Base-by-base conservation (phyloP, 1,139 yeast species). In the Candida albicans region DNA sequence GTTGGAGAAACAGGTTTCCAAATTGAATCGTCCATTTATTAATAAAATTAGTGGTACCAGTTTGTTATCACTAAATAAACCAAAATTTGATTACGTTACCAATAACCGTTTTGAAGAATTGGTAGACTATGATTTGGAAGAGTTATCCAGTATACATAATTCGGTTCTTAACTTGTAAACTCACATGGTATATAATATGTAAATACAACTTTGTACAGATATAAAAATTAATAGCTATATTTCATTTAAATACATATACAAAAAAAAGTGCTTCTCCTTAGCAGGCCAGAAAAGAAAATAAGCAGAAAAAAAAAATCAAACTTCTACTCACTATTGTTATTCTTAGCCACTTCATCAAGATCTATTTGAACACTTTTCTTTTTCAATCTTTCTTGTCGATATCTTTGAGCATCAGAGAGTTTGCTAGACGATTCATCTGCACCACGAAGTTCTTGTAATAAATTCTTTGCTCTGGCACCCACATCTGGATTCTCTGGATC, bases 381-480 rank as follows among this genome's bases (percentile, higher is more conserved):
- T 24, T 47, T 42, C 27, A 52, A 40, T 36, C 76, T 55, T 49
- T 68, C 70, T 49, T 65, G 70, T 52, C 78, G 58, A 45, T 65
- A 69, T 47, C 61, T 65, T 42, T 65, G 70, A 11, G 76, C 73
- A 3, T 74, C 64, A 13, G 67, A 59, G 11, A 56, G 46, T 44
- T 18, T 56, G 61, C 5, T 56, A 43, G 1, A 52, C 15, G 32
- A 29, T 22, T 62, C 68, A 28, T 57, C 57, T 2, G 60, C 64
- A 9, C 78, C 75, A 49, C 87, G 65, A 31, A 83, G 67, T 51
- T 81, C 86, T 50, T 75, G 77, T 27, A 83, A 68, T 48, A 83
- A 68, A 50, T 70, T 75, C 52, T 86, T 67, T 0, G 89, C 89
- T 45, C 89, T 68, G 4, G 73, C 71, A 2, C 82, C 83, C 24